Percentiles rank a stretch among this genome's conserved stretches.
phyloP scores from a whole-genome alignment of 2,329 filamentous ascomycete species.

The Aspergillus sp. region DNA sequence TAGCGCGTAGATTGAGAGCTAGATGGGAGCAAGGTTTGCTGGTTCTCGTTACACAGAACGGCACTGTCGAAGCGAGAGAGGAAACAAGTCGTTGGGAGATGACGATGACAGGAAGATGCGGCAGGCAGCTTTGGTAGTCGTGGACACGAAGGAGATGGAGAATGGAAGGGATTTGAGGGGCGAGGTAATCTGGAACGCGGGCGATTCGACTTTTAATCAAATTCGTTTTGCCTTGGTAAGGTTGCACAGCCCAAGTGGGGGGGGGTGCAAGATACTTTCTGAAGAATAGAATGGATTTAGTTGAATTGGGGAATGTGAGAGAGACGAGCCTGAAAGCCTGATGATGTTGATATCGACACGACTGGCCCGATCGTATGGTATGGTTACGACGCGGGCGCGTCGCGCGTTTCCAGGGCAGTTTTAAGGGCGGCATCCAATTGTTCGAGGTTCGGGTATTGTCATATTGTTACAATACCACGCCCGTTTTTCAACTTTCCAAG shows the following conservation, averaged over 20 bases:
- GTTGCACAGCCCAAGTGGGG: conserved; percentile 23
- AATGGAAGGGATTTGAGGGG: conserved; percentile 8
- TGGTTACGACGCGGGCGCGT: conserved; percentile 28
- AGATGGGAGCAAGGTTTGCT: not conserved
- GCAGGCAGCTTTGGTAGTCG: conserved; percentile 6
- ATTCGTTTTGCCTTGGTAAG: conserved; percentile 16
- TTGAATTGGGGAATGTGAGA: conserved; percentile 19
- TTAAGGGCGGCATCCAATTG: not conserved
- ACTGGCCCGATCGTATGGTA: conserved; percentile 24
- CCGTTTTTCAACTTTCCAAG: not conserved
- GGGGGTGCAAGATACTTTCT: conserved; percentile 19
- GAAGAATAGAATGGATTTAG: conserved; percentile 19
- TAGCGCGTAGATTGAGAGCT: not conserved
- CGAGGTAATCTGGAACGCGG: conserved; percentile 13
- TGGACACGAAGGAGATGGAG: conserved; percentile 14
- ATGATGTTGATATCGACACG: conserved; percentile 19
- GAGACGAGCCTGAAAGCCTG: conserved; percentile 15
- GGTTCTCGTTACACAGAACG: not conserved
- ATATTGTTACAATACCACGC: conserved; percentile 21
- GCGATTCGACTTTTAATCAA: conserved; percentile 20
- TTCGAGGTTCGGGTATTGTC: conserved; percentile 14
- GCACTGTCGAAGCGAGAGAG: not conserved
- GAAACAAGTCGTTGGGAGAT: not conserved
- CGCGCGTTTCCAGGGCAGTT: conserved; percentile 22
- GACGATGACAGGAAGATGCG: not conserved